Evolutionary conservation across 768 basidiomycete species (phyloP), one percentile per base, ranked within the genome.

Genomic region (Pholiota conissans): DNA sequence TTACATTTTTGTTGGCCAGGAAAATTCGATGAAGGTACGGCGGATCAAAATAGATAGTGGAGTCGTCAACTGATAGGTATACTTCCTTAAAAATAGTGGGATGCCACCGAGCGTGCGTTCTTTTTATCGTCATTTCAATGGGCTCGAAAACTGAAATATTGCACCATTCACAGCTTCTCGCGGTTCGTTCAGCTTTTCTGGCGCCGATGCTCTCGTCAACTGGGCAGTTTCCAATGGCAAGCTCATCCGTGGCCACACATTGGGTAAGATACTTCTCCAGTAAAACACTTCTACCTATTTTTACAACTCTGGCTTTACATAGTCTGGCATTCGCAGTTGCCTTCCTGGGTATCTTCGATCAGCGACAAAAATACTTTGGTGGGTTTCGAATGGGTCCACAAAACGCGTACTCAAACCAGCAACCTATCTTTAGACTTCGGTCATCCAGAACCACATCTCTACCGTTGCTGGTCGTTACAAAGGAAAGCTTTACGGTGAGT

Each of bases 361-460:
- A 68, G 59, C 46, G 74, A 78, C 54, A 70, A 65, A 55, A 57
- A 61, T 7, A 78, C 77, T 13, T 63, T 79, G 67, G 77, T 75
- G 10, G 49, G 63, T 57, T 5, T n/a, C n/a, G 20, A 37, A 16
- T 30, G 10, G n/a, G n/a, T 34, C 34, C 8, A 18, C 24, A 20
- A 16, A 14, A 26, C 26, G 18, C 26, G 34, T 26, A 18, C 9
- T 27, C 9, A 11, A 10, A 29, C 34, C 18, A 26, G 39, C n/a
- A 34, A 32, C 6, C 1, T 24, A 20, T 32, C 13, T 47, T 16
- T 51, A 76, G 76, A 77, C 73, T 8, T 72, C 70, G 1, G 77
- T 79, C 58, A 73, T 80, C 57, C 71, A 80, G 62, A 78, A 75
- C 57, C 81, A 82, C 62, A 79, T 81, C 55, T 66, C 72, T 11